phyloP scores from a whole-genome alignment of 179 eudicot genomes.

The Pouteria campechiana region DNA sequence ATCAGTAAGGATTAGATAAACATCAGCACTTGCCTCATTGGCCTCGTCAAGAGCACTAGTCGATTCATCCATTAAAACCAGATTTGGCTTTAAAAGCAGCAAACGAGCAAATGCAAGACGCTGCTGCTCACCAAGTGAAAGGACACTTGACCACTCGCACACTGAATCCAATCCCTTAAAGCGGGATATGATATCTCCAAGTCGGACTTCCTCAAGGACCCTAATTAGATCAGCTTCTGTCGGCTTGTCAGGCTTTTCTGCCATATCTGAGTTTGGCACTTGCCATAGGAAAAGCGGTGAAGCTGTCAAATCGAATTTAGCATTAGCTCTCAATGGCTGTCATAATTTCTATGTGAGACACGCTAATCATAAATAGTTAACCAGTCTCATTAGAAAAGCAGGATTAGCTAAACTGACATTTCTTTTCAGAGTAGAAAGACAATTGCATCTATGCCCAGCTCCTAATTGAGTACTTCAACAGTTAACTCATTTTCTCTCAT shows the following conservation, averaged over 20 bases:
- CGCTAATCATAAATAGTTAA: no score
- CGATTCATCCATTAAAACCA: conserved; percentile 88
- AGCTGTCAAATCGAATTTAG: conserved; percentile 33
- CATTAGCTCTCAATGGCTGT: no score
- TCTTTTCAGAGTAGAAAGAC: no score
- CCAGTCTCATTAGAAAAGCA: no score
- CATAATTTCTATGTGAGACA: no score
- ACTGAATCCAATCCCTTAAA: conserved; percentile 54
- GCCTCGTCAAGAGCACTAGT: conserved; percentile 97
- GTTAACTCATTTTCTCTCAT: no score
- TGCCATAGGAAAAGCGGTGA: conserved; percentile 47
- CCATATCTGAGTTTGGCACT: conserved; percentile 12
- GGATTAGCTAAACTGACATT: no score
- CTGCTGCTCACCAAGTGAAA: conserved; percentile 95
- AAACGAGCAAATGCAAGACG: conserved; percentile 96
- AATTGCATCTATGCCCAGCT: no score
- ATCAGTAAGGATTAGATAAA: not conserved
- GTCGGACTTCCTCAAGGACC: conserved; percentile 78
- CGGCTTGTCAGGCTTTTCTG: conserved; percentile 37
- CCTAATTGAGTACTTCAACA: no score
- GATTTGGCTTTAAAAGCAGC: conserved; percentile 66
- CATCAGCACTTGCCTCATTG: conserved; percentile 58
- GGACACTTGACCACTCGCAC: conserved; percentile 91
- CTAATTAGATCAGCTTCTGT: conserved; percentile 53
- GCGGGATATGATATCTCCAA: conserved; percentile 64